phyloP scores from a whole-genome alignment of 495 filamentous ascomycete species.

The Aspergillus sclerotioniger region DNA sequence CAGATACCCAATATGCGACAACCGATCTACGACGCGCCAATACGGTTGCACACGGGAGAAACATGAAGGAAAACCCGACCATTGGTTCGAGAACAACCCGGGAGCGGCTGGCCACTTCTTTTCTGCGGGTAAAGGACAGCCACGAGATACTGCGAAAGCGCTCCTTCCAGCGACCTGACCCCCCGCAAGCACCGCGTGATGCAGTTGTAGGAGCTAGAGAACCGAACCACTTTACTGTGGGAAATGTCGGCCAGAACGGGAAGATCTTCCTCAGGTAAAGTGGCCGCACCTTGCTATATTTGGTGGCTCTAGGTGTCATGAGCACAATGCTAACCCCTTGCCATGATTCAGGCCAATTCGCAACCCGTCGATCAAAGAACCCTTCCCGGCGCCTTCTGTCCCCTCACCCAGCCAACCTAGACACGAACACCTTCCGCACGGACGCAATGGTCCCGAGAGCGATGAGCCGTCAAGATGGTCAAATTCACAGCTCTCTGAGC shows the following conservation, averaged over 20 bases:
- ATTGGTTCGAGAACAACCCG: slow-evolving; percentile 32
- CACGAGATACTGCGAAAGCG: slow-evolving; percentile 46
- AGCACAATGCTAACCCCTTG: slow-evolving; percentile 23
- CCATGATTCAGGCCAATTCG: slow-evolving; percentile 48
- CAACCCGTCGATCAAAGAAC: slow-evolving; percentile 37
- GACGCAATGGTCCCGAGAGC: slow-evolving; percentile 17
- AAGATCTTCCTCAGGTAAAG: slow-evolving; percentile 89
- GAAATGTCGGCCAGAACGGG: slow-evolving; percentile 90
- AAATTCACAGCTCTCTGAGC: slow-evolving; percentile 47
- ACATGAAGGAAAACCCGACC: slow-evolving; percentile 30
- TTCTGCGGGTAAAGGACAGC: slow-evolving; percentile 46
- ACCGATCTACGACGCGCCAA: slow-evolving; percentile 41
- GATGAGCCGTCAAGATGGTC: slow-evolving; percentile 43
- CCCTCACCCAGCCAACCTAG: slow-evolving; percentile 32
- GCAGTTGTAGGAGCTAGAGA: slow-evolving; percentile 37
- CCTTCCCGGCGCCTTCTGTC: slow-evolving; percentile 29
- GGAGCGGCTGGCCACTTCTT: slow-evolving; percentile 32
- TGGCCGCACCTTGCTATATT: neutral
- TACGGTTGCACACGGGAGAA: slow-evolving; percentile 40
- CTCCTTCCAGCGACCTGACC: slow-evolving; percentile 38
- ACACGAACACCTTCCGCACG: slow-evolving; percentile 32
- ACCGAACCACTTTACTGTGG: slow-evolving; percentile 86
- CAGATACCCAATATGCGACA: slow-evolving; percentile 24
- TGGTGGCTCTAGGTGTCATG: slow-evolving; percentile 7
- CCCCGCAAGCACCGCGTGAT: slow-evolving; percentile 31